phyloP scores from a whole-genome alignment of 208 protist genomes.

The Leishmania lainsoni region DNA sequence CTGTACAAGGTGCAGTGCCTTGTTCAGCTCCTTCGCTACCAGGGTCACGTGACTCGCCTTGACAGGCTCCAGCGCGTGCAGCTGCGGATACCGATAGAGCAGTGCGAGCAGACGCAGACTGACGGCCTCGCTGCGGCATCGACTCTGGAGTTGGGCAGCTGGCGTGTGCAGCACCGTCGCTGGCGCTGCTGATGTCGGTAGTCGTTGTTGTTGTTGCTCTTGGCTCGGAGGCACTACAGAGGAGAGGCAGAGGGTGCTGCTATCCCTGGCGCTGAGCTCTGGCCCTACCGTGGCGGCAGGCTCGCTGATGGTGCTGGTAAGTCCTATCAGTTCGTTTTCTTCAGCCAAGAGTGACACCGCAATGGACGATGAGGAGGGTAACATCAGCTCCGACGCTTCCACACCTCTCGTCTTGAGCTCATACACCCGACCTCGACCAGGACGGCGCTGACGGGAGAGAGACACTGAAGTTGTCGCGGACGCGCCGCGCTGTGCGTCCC shows the following conservation, averaged over 20 bases:
- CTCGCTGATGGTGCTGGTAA: neutral
- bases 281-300: neutral
- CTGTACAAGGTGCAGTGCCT: conserved; percentile 47
- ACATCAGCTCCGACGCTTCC: conserved; percentile 12
- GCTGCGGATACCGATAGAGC: conserved; percentile 34
- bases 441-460: neutral
- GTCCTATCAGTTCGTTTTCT: neutral
- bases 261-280: neutral
- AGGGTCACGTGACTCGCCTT: conserved; percentile 23
- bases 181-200: neutral
- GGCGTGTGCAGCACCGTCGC: conserved; percentile 17
- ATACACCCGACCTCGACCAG: neutral
- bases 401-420: conserved; percentile 16
- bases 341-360: neutral
- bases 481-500: neutral
- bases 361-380: conserved; percentile 9
- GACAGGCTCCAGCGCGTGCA: conserved; percentile 42
- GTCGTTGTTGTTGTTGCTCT: neutral
- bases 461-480: neutral
- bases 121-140: conserved; percentile 21
- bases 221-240: neutral
- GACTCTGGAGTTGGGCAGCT: conserved; percentile 15
- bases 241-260: neutral
- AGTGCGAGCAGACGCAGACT: conserved; percentile 38
- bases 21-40: conserved; percentile 54